These are phyloP conservation scores for Suillus cothurnatus DNA, from an alignment of 768 basidiomycete species.

Conservation along the genomic window DNA sequence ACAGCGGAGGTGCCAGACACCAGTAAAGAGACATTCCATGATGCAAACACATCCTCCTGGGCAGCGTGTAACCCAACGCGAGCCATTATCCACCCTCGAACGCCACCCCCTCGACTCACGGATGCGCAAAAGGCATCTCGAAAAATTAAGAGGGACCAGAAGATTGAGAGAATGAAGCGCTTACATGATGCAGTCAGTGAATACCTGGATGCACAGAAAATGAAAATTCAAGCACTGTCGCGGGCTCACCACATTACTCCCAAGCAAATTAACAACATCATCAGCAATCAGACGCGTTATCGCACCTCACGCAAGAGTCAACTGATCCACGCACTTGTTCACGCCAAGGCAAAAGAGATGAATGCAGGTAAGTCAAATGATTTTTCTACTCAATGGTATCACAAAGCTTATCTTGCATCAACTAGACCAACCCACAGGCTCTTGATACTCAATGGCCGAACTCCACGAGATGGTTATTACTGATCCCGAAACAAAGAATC, in stretches of 20 bases:
- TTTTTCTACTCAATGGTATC: neutral
- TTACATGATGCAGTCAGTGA: neutral
- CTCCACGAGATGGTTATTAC: neutral
- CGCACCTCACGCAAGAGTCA: neutral
- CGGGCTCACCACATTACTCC: neutral
- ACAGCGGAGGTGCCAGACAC: too few species aligned
- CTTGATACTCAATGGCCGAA: neutral
- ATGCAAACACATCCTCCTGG: neutral
- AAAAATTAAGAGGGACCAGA: neutral
- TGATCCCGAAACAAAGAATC: conserved; percentile 2
- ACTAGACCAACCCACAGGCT: conserved; percentile 6
- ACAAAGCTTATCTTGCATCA: neutral
- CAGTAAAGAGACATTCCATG: too few species aligned
- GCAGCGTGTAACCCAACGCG: neutral
- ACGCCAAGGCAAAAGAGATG: conserved; percentile 9
- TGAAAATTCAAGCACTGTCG: neutral
- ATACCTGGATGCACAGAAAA: neutral
- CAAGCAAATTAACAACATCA: neutral
- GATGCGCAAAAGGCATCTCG: too few species aligned
- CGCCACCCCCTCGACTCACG: too few species aligned
- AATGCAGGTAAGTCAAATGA: conserved; percentile 4
- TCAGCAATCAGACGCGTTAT: too few species aligned
- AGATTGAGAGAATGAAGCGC: neutral
- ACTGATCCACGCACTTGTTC: neutral
- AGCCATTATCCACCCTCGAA: too few species aligned